Conservation (phyloP, 2,329 filamentous ascomycete species). For the Cercospora canescens region DNA sequence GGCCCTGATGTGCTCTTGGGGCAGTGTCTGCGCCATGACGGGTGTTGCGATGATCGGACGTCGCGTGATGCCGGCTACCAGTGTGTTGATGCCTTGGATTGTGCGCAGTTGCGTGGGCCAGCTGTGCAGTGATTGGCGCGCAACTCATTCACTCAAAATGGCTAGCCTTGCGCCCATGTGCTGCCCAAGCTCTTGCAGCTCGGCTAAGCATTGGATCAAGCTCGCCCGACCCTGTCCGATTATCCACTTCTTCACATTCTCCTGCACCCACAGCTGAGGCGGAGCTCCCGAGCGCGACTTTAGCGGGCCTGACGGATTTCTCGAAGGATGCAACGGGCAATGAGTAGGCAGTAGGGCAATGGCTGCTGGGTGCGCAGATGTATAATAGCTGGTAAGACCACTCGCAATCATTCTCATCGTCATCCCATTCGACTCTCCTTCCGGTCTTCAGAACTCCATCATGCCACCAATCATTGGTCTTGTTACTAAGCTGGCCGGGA, state of each 20-base stretch:
- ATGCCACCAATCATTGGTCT: background rate
- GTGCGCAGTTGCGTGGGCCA: background rate
- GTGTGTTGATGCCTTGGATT: conserved; percentile 8
- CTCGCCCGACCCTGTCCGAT: background rate
- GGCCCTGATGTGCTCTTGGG: conserved; percentile 31
- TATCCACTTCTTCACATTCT: background rate
- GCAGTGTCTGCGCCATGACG: conserved; percentile 20
- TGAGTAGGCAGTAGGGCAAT: background rate
- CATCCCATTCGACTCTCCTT: background rate
- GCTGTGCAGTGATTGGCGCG: background rate
- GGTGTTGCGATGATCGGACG: background rate
- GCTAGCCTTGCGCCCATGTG: background rate
- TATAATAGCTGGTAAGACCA: background rate
- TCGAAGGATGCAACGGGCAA: background rate
- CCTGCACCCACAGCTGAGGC: background rate
- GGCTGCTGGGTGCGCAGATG: background rate
- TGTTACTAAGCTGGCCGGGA: conserved; percentile 19
- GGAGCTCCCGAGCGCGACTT: background rate
- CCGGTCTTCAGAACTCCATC: background rate
- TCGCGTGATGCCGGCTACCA: background rate
- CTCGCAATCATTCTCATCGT: background rate
- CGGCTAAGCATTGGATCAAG: background rate
- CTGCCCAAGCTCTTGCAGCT: background rate
- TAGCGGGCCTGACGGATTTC: background rate
- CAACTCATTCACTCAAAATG: background rate